Evolutionary conservation across 1,284 basidiomycete genomes (phyloP).

Genomic region (Leccinum angustisporum): DNA sequence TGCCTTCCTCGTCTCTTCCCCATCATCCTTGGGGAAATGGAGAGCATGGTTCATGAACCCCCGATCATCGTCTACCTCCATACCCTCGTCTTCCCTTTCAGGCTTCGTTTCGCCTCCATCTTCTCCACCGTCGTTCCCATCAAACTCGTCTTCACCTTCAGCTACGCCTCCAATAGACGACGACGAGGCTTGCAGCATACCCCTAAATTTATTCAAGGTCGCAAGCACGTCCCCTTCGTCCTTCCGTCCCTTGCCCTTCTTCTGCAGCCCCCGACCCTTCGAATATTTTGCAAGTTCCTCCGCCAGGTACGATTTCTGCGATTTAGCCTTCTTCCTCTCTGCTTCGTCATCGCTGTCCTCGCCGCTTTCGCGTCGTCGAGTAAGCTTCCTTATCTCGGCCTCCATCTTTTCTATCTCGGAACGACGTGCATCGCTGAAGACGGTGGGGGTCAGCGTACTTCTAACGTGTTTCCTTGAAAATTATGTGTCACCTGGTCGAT

Average conservation of each 20-base stretch:
- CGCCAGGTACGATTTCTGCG: slow-evolving; percentile 70
- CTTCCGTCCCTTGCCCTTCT: slow-evolving; percentile 51
- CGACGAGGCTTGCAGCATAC: slow-evolving; percentile 55
- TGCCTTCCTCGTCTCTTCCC: slow-evolving; percentile 75
- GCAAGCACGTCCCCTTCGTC: slow-evolving; percentile 80
- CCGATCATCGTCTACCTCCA: slow-evolving; percentile 81
- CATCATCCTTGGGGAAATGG: slow-evolving; percentile 76
- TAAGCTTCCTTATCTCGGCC: slow-evolving; percentile 78
- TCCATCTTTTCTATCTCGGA: slow-evolving; percentile 87
- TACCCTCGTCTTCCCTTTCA: slow-evolving; percentile 50
- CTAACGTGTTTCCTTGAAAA: neutral
- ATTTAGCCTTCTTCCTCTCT: slow-evolving; percentile 56
- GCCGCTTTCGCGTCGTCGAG: slow-evolving; percentile 49
- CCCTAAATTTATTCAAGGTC: slow-evolving; percentile 70
- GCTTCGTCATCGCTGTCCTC: slow-evolving; percentile 61
- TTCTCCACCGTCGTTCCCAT: slow-evolving; percentile 18
- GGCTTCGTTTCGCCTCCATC: slow-evolving; percentile 15
- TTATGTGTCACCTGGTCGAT: slow-evolving; percentile 46
- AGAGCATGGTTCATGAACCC: slow-evolving; percentile 79
- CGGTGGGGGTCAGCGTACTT: slow-evolving; percentile 5
- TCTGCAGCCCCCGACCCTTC: slow-evolving; percentile 59
- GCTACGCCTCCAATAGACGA: slow-evolving; percentile 33
- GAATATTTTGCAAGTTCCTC: slow-evolving; percentile 81
- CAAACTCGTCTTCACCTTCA: slow-evolving; percentile 34
- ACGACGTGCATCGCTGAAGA: slow-evolving; percentile 60